A percentile compares a stretch with the other conserved stretches of the same genome.
These are phyloP conservation scores for Ceratocystis lukuohia DNA, from an alignment of 2,329 filamentous ascomycete genomes.

Conservation along the genomic window DNA sequence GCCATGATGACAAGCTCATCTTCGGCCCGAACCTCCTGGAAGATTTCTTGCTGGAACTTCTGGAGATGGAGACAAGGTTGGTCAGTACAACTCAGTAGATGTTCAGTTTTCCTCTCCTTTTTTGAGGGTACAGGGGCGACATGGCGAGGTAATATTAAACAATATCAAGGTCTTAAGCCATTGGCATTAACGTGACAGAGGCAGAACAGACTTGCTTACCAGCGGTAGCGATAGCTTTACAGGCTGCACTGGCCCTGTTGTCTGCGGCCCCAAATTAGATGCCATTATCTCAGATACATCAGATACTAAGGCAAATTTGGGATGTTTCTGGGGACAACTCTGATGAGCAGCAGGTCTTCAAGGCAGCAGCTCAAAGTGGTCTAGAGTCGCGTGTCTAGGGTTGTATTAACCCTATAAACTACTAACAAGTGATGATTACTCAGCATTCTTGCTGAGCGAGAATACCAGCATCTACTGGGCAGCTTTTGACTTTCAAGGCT, in stretches of 20 bases:
- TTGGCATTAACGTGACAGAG: too few relatives aligned
- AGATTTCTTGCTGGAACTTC: constrained; percentile 91
- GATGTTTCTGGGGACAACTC: neutral
- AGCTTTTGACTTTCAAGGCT: too few relatives aligned
- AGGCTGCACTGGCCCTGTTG: constrained; percentile 27
- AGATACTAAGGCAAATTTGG: neutral
- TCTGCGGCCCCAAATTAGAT: neutral
- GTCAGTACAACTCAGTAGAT: neutral
- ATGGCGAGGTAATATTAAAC: neutral
- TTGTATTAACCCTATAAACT: too few relatives aligned
- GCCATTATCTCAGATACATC: neutral
- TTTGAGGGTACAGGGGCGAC: too few relatives aligned
- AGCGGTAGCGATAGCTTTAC: constrained; percentile 72
- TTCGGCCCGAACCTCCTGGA: constrained; percentile 75
- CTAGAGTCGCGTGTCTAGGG: too few relatives aligned
- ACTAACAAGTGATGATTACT: too few relatives aligned
- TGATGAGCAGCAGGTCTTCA: neutral
- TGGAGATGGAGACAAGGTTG: constrained; percentile 24
- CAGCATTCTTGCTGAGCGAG: too few relatives aligned
- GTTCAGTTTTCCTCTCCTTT: neutral
- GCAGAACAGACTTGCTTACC: constrained; percentile 29
- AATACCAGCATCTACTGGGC: too few relatives aligned
- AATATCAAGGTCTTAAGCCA: neutral
- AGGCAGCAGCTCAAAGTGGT: too few relatives aligned
- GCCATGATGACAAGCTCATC: constrained; percentile 91